Evolutionary conservation across 805 yeast species (phyloP).

Genomic region (Ogataea henricii): DNA sequence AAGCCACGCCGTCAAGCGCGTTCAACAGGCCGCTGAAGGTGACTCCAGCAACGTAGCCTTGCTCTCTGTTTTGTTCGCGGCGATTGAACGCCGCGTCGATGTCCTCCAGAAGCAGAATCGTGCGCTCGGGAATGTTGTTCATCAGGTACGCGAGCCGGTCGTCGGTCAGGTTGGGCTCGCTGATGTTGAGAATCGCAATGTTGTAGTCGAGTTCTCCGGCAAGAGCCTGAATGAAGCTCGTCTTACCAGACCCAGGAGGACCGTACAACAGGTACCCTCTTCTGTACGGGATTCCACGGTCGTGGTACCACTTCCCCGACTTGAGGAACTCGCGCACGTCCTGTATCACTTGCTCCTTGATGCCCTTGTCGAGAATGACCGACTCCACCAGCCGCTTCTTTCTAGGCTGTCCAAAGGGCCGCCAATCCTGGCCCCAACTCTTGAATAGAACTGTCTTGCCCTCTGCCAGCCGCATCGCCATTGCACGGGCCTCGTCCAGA

Average conservation of each 20-base stretch:
- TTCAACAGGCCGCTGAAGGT: slow-evolving; percentile 93
- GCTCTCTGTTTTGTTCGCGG: slow-evolving; percentile 72
- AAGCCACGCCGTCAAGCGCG: slow-evolving; percentile 95
- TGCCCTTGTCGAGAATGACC: slow-evolving; percentile 78
- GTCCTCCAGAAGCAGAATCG: slow-evolving; percentile 84
- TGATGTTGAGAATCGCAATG: slow-evolving; percentile 86
- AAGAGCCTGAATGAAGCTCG: slow-evolving; percentile 92
- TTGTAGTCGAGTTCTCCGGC: slow-evolving; percentile 97
- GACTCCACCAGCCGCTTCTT: slow-evolving; percentile 81
- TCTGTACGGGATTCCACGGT: slow-evolving; percentile 96
- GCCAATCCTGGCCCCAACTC: slow-evolving; percentile 98
- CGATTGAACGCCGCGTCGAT: slow-evolving; percentile 93
- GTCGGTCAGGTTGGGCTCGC: slow-evolving; percentile 91
- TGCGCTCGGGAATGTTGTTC: slow-evolving; percentile 93
- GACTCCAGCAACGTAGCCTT: slow-evolving; percentile 83
- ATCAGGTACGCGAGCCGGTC: slow-evolving; percentile 91
- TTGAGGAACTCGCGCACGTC: slow-evolving; percentile 81
- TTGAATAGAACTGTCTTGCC: slow-evolving; percentile 94
- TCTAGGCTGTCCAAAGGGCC: slow-evolving; percentile 96
- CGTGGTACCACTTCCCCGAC: slow-evolving; percentile 89
- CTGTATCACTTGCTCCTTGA: slow-evolving; percentile 60
- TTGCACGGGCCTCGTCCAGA: slow-evolving; percentile 76
- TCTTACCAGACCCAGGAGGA: slow-evolving; percentile 97
- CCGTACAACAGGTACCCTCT: slow-evolving; percentile 93
- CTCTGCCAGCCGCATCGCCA: slow-evolving; percentile 80